Evolutionary conservation across 1,284 basidiomycete genomes (phyloP), one percentile per base, ranked within the genome.

Genomic region (Schizopora paradoxa): DNA sequence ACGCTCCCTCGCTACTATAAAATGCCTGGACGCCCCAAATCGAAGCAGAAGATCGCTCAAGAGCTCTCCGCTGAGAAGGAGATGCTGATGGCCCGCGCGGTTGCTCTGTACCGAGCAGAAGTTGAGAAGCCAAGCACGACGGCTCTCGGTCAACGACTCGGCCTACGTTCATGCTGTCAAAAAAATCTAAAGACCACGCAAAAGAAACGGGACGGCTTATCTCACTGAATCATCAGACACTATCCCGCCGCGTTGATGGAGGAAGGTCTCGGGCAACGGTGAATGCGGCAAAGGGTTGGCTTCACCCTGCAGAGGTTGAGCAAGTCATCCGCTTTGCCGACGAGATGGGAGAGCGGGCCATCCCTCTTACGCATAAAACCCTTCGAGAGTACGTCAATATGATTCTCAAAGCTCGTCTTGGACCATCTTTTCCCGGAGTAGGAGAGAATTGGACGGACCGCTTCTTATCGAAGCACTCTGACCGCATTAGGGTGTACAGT

Each of bases 361-460:
- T 67, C 42, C 66, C 66, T 1, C 54, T 68, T 14, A 65, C 29
- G 41, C 61, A 65, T 27, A 34, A 41, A 8, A 41, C 55, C 4
- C 52, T 69, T 1, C 61, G 61, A 47, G 60, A 66, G 35, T 45
- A 53, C 49, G 64, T 61, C n/a, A 59, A 69, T 45, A 45, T 53
- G 2, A 61, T 69, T 19, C 47, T 55, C 5, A 33, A 43, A 6
- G 61, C 55, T 6, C 45, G 56, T 4, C 51, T 59, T 21, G 65
- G 62, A 4, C 36, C 41, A 16, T 26, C 41, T 4, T 71, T 69
- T 50, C 62, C 62, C 4, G 61, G 64, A 26, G 60, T 72, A 13
- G 67, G 68, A 2, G 53, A 58, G 36, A 54, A 66, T 25, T 73
- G 68, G 67, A 61, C 61, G 3, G 36, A 55, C 10, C 56, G 59